Evolutionary conservation across 2,329 filamentous ascomycete genomes (phyloP).

Genomic region (Monilinia fructicola): DNA sequence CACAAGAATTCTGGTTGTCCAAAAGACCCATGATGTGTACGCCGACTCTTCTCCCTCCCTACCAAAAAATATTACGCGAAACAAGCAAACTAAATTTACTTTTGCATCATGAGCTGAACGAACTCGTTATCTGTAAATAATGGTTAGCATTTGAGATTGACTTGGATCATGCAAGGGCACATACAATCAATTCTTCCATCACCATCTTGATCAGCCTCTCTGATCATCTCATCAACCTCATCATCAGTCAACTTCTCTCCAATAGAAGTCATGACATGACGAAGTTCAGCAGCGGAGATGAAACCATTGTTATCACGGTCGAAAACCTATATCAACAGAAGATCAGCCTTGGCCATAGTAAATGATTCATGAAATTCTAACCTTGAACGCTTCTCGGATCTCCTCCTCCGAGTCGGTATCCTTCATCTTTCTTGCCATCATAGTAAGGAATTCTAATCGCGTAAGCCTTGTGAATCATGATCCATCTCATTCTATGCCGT

Average conservation of each 20-base stretch:
- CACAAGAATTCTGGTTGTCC: slow-evolving; percentile 20
- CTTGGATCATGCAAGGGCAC: slow-evolving; percentile 39
- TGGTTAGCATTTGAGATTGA: slow-evolving; percentile 34
- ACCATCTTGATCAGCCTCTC: slow-evolving; percentile 85
- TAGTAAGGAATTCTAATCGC: slow-evolving; percentile 77
- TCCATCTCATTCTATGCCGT: slow-evolving; percentile 41
- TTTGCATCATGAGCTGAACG: slow-evolving; percentile 95
- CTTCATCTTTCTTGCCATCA: slow-evolving; percentile 96
- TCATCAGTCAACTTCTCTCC: slow-evolving; percentile 89
- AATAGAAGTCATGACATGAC: slow-evolving; percentile 90
- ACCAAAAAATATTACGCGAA: slow-evolving; percentile 23
- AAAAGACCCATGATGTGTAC: slow-evolving; percentile 18
- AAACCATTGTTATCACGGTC: slow-evolving; percentile 91
- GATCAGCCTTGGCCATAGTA: slow-evolving; percentile 17
- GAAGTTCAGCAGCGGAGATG: slow-evolving; percentile 83
- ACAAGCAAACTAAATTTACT: slow-evolving; percentile 52
- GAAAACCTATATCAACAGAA: slow-evolving; percentile 56
- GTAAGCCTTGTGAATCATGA: slow-evolving; percentile 36
- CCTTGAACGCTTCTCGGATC: slow-evolving; percentile 87
- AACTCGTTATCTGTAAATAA: slow-evolving; percentile 75
- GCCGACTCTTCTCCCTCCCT: slow-evolving; percentile 22
- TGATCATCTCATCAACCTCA: slow-evolving; percentile 91
- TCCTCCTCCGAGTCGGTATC: slow-evolving; percentile 90
- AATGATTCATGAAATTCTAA: slow-evolving; percentile 41
- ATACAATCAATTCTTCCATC: slow-evolving; percentile 86